These are phyloP conservation scores for Lipomyces yamadae DNA, from an alignment of 805 yeast species.

Conservation along the genomic window DNA sequence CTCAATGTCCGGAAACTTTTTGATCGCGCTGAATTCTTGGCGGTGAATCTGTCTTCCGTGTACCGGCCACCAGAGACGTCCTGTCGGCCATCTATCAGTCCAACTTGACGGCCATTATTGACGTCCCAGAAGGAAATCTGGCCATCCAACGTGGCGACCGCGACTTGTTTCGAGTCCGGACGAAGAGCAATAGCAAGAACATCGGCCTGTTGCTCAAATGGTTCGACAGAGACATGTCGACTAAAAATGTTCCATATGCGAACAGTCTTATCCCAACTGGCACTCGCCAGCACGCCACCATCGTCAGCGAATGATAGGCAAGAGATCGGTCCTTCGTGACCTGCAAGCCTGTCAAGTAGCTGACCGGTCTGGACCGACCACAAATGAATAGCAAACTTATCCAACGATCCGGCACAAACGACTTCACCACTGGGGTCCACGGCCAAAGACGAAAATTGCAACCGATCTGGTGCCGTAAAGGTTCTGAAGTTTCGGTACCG, in stretches of 20 bases:
- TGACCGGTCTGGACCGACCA: conserved; percentile 99
- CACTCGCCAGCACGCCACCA: conserved; percentile 77
- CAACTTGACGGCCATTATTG: conserved; percentile 77
- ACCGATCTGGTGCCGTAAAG: conserved; percentile 85
- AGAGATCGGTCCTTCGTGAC: conserved; percentile 96
- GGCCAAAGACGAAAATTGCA: conserved; percentile 86
- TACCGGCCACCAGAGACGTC: conserved; percentile 90
- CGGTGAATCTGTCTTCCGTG: conserved; percentile 76
- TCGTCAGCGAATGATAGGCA: conserved; percentile 83
- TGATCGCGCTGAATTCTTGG: conserved; percentile 80
- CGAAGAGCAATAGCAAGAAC: conserved; percentile 81
- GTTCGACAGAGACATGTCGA: conserved; percentile 86
- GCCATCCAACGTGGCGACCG: conserved; percentile 88
- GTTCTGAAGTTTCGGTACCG: conserved; percentile 94
- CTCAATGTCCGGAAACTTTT: conserved; percentile 79
- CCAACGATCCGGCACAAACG: conserved; percentile 91
- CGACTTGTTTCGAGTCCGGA: conserved; percentile 91
- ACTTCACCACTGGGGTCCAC: conserved; percentile 98
- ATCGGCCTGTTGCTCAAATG: conserved; percentile 82
- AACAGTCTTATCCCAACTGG: conserved; percentile 95
- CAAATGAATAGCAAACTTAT: conserved; percentile 85
- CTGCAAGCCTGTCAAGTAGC: conserved; percentile 80
- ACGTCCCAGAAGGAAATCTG: conserved; percentile 83
- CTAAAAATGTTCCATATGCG: conserved; percentile 92
- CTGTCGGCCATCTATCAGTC: conserved; percentile 80